Conservation (phyloP, 2,329 filamentous ascomycete genomes). For the Pestalotiopsis fici region DNA sequence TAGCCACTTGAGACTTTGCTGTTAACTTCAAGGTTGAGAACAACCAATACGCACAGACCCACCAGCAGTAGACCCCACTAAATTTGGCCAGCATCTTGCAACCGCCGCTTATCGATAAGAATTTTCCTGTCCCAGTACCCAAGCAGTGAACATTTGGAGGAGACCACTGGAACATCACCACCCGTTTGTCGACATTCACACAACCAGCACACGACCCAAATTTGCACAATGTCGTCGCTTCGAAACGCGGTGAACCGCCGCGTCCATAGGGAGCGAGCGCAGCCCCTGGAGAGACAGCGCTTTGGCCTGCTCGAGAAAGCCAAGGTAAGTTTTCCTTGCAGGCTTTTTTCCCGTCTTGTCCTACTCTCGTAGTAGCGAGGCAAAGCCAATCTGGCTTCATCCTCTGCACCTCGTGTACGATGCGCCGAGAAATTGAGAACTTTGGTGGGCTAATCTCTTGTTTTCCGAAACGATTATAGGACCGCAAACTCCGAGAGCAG, state of each 20-base stretch:
- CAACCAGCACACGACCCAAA: background rate
- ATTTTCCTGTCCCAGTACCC: background rate
- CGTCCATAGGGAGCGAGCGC: slow-evolving; percentile 86
- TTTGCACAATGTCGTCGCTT: slow-evolving; percentile 53
- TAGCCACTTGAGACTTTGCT: no score
- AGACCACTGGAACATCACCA: background rate
- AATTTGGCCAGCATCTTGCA: background rate
- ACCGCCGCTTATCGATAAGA: background rate
- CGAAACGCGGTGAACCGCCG: slow-evolving; percentile 73
- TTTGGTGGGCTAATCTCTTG: no score
- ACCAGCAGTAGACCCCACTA: slow-evolving; percentile 7
- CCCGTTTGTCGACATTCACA: background rate
- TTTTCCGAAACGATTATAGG: no score
- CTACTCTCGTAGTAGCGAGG: background rate
- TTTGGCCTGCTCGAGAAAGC: slow-evolving; percentile 95
- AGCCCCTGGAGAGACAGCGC: slow-evolving; percentile 79
- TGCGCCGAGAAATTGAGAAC: no score
- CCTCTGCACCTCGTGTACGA: no score
- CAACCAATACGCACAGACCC: background rate
- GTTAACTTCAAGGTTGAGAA: no score
- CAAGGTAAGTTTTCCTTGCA: slow-evolving; percentile 72
- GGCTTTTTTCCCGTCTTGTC: background rate
- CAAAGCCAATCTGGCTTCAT: no score
- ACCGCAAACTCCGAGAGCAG: slow-evolving; percentile 65
- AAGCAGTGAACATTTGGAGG: background rate